These are phyloP conservation scores for Tetrahymena thermophila DNA, from an alignment of 73 alveolate genomes.

Conservation along the genomic window DNA sequence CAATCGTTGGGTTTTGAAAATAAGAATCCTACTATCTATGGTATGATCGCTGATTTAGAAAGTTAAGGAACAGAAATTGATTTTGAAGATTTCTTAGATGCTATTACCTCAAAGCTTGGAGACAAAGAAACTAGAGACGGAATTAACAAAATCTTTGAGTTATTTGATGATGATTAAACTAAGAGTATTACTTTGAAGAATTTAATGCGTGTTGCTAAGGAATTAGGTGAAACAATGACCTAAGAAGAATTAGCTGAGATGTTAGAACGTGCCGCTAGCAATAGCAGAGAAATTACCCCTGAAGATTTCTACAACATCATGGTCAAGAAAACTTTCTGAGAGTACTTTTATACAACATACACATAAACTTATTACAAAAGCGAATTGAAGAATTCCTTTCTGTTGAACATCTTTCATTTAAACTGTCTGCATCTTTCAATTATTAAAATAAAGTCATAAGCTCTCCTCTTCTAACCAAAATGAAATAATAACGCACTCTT, in stretches of 20 bases:
- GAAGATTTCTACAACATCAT: conserved; percentile 93
- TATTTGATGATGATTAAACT: conserved; percentile 84
- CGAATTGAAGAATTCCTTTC: neutral
- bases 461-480: neutral
- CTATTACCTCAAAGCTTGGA: conserved; percentile 91
- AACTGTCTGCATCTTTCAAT: neutral
- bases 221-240: conserved; percentile 88
- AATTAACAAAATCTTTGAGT: conserved; percentile 79
- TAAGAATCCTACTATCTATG: conserved; percentile 95
- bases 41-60: conserved; percentile 95
- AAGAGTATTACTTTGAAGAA: conserved; percentile 75
- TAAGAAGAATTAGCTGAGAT: conserved; percentile 82
- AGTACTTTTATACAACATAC: neutral
- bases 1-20: conserved; percentile 88
- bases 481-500: neutral
- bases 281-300: conserved; percentile 86
- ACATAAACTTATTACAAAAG: neutral
- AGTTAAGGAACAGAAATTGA: conserved; percentile 89
- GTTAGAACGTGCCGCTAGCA: conserved; percentile 93
- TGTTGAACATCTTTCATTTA: neutral
- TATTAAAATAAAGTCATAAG: no score
- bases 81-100: conserved; percentile 93
- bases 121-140: conserved; percentile 85
- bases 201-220: conserved; percentile 80
- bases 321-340: conserved; percentile 65